Conservation (phyloP, 164 flowering plant genomes). For the Buxus sempervirens region DNA sequence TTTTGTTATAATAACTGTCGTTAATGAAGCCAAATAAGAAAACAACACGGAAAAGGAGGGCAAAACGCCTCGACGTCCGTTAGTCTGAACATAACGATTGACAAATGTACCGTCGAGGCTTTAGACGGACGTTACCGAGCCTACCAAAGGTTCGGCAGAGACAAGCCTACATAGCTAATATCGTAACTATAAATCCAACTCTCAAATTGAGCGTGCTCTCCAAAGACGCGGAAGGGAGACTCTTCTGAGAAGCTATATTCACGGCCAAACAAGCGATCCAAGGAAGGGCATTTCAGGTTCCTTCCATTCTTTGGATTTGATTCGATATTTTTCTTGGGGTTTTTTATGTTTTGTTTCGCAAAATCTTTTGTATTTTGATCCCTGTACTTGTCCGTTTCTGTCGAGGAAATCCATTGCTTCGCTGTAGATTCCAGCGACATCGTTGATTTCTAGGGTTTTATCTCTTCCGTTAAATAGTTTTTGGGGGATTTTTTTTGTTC, state of each 20-base stretch:
- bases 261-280: conserved; percentile 1
- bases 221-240: conserved; percentile 2
- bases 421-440: conserved; percentile 1
- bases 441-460: conserved; percentile 7
- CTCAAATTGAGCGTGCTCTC: background rate
- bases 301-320: background rate
- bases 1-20: too few species aligned
- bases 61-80: background rate
- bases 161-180: conserved; percentile 4
- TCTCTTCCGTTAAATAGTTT: background rate
- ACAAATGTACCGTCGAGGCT: background rate
- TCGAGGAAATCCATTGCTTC: conserved; percentile 2
- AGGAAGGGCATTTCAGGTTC: conserved; percentile 6
- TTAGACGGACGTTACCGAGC: conserved; percentile 10
- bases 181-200: conserved; percentile 6
- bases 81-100: background rate
- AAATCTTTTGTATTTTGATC: background rate
- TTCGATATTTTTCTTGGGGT: background rate
- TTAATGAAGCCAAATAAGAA: too few species aligned
- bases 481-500: background rate
- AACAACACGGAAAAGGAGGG: background rate
- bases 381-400: background rate
- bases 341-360: background rate
- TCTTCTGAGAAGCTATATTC: conserved; percentile 5
- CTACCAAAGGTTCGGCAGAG: conserved; percentile 1